Conservation (phyloP, 768 basidiomycete genomes). For the Mycena rebaudengoi region DNA sequence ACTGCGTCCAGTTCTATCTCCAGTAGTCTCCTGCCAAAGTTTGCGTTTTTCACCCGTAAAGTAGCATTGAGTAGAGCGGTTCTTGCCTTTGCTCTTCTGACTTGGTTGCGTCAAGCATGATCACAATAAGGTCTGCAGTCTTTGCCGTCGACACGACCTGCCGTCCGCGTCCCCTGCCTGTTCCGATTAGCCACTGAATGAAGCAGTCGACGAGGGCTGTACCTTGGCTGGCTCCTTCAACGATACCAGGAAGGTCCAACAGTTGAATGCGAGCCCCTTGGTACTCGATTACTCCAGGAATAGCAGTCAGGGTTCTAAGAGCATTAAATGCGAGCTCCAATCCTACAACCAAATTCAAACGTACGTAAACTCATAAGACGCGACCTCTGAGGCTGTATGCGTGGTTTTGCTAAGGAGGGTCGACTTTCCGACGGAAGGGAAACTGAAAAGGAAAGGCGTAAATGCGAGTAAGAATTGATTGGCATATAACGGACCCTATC, state of each 20-base stretch:
- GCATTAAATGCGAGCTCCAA: background rate
- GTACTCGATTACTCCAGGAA: slow-evolving; percentile 97
- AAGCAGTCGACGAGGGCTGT: background rate
- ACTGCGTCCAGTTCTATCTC: slow-evolving; percentile 97
- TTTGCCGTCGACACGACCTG: slow-evolving; percentile 96
- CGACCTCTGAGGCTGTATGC: slow-evolving; percentile 86
- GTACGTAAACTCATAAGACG: slow-evolving; percentile 96
- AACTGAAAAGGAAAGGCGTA: slow-evolving; percentile 35
- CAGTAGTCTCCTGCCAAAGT: slow-evolving; percentile 60
- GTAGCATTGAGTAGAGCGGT: background rate
- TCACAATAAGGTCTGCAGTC: slow-evolving; percentile 91
- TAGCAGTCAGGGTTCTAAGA: slow-evolving; percentile 64
- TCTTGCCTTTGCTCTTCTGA: slow-evolving; percentile 79
- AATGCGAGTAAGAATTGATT: background rate
- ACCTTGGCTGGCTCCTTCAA: slow-evolving; percentile 90
- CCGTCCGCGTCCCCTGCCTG: slow-evolving; percentile 88
- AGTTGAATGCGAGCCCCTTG: slow-evolving; percentile 93
- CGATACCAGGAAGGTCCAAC: slow-evolving; percentile 95
- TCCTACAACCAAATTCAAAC: slow-evolving; percentile 64
- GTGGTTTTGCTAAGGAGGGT: slow-evolving; percentile 93
- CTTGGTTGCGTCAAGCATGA: slow-evolving; percentile 91
- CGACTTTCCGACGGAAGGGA: slow-evolving; percentile 96
- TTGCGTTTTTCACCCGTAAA: background rate
- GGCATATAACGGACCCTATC: slow-evolving; percentile 60
- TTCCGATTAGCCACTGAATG: background rate